Percentiles rank a stretch among this genome's conserved stretches.
Evolutionary conservation across 2,329 filamentous ascomycete genomes (phyloP).

Genomic region (Incumbomyces lentus): DNA sequence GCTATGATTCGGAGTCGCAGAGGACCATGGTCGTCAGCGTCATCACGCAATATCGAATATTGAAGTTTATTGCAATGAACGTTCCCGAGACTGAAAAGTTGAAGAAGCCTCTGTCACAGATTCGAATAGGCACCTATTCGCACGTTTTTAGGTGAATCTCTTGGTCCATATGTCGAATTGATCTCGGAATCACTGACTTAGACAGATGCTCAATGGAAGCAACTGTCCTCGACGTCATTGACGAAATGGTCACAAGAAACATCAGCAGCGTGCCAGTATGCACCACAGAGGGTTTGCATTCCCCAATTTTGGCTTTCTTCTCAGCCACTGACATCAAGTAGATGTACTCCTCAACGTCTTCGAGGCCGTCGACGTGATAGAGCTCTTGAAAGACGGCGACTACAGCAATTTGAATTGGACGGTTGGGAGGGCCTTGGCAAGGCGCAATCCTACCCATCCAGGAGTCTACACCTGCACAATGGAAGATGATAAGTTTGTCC

Average conservation of each 20-base stretch:
- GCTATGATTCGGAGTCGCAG: conserved; percentile 86
- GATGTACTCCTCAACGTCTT: conserved; percentile 84
- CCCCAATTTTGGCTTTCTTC: background rate
- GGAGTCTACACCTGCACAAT: conserved; percentile 94
- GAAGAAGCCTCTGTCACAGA: conserved; percentile 74
- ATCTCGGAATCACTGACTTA: too few species aligned
- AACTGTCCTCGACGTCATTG: conserved; percentile 87
- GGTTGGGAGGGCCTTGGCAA: conserved; percentile 62
- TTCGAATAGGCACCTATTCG: conserved; percentile 74
- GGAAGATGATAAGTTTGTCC: conserved; percentile 53
- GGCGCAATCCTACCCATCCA: conserved; percentile 58
- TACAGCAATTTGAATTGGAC: conserved; percentile 83
- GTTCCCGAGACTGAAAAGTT: conserved; percentile 77
- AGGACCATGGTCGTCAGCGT: conserved; percentile 91
- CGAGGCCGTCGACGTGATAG: conserved; percentile 93
- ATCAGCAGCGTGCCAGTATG: conserved; percentile 93
- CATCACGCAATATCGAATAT: conserved; percentile 93
- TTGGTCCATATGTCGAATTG: too few species aligned
- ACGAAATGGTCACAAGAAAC: conserved; percentile 81
- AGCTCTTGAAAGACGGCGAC: conserved; percentile 81
- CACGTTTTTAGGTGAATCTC: conserved; percentile 53
- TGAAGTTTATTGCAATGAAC: conserved; percentile 98
- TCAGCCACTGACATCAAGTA: conserved; percentile 21
- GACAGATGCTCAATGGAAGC: conserved; percentile 64
- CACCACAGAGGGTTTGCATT: conserved; percentile 54